Evolutionary conservation across 1,139 yeast species (phyloP).

Genomic region (Suhomyces anneliseae): DNA sequence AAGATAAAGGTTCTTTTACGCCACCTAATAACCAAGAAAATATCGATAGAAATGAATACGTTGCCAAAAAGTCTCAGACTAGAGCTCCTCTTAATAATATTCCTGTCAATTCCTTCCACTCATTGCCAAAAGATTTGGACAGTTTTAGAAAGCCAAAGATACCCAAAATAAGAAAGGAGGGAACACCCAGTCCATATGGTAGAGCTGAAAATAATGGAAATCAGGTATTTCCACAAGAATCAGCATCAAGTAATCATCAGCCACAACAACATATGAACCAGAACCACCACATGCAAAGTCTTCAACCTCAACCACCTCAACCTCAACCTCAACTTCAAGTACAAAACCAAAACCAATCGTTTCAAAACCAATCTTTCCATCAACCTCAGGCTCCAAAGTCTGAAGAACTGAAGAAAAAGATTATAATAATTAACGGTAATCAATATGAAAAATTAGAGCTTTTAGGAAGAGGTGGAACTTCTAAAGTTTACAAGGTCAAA

Average conservation of each 20-base stretch:
- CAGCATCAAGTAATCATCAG: neutral
- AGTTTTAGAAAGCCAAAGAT: constrained; percentile 28
- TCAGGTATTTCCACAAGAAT: constrained; percentile 4
- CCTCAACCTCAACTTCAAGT: too few relatives aligned
- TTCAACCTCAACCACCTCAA: neutral
- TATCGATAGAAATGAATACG: neutral
- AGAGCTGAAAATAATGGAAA: neutral
- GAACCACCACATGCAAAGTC: constrained; percentile 1
- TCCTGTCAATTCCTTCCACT: constrained; percentile 18
- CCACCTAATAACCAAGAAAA: constrained; percentile 1
- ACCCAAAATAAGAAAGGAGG: constrained; percentile 15
- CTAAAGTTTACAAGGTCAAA: constrained; percentile 84
- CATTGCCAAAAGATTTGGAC: constrained; percentile 10
- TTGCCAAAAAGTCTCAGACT: constrained; percentile 2
- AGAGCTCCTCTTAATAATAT: constrained; percentile 18
- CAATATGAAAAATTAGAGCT: constrained; percentile 75
- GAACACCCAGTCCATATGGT: neutral
- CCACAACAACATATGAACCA: constrained; percentile 1
- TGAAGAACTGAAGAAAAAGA: constrained; percentile 27
- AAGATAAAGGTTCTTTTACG: constrained; percentile 3
- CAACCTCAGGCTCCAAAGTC: constrained; percentile 5
- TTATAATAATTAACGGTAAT: constrained; percentile 51
- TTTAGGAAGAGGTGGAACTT: constrained; percentile 90
- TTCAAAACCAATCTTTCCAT: too few relatives aligned
- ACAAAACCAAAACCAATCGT: too few relatives aligned